Conservation (phyloP, 2,329 filamentous ascomycete species). For the Colletotrichum liaoningense region DNA sequence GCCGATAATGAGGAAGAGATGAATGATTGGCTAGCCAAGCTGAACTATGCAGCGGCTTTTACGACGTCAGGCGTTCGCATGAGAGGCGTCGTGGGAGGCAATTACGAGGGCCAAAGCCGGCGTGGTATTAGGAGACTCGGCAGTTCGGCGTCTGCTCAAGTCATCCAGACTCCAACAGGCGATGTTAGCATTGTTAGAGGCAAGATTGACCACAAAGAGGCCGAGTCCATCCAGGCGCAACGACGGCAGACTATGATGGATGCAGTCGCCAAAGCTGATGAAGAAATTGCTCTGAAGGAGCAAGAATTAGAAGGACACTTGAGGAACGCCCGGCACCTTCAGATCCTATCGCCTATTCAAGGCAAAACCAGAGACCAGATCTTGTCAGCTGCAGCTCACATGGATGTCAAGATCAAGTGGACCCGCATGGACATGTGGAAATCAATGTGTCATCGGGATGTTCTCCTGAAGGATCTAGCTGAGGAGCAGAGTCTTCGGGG, state of each 20-base stretch:
- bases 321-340: constrained; percentile 89
- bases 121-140: constrained; percentile 79
- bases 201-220: constrained; percentile 83
- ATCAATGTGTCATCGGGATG: constrained; percentile 89
- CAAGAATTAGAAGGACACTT: constrained; percentile 86
- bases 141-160: constrained; percentile 67
- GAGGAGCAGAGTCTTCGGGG: constrained; percentile 60
- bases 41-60: constrained; percentile 97
- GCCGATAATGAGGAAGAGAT: constrained; percentile 91
- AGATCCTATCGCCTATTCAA: constrained; percentile 89
- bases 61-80: constrained; percentile 91
- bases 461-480: constrained; percentile 85
- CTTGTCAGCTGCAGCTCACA: constrained; percentile 83
- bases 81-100: constrained; percentile 85
- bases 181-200: constrained; percentile 80
- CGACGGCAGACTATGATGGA: constrained; percentile 84
- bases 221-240: constrained; percentile 85
- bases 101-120: constrained; percentile 84
- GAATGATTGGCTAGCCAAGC: constrained; percentile 95
- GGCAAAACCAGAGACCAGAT: constrained; percentile 89
- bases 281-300: constrained; percentile 78
- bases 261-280: constrained; percentile 86
- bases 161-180: constrained; percentile 77
- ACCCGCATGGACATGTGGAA: constrained; percentile 94
- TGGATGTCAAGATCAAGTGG: constrained; percentile 93